Percentiles rank a stretch among this genome's conserved stretches.
These are phyloP conservation scores for Schrenkiella parvula DNA, from an alignment of 345 rosid species.

Conservation along the genomic window DNA sequence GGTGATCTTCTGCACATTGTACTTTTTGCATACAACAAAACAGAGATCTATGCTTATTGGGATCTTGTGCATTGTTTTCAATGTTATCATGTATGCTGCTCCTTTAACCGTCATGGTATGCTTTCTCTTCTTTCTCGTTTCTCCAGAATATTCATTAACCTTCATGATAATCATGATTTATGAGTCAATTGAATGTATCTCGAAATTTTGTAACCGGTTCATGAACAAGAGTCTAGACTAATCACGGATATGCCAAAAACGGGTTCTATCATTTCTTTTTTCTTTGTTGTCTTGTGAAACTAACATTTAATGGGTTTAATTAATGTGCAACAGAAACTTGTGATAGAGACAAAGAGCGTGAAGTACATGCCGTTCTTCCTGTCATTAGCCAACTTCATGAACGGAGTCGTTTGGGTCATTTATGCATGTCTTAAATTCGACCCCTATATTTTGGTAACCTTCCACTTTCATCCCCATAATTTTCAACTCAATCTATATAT, in stretches of 20 bases:
- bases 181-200: neutral
- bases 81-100: conserved; percentile 54
- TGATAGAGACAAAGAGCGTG: conserved; percentile 72
- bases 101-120: conserved; percentile 73
- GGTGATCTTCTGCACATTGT: conserved; percentile 38
- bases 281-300: conserved; percentile 23
- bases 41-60: conserved; percentile 55
- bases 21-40: conserved; percentile 34
- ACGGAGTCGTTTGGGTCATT: conserved; percentile 53
- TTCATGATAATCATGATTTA: neutral
- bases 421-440: conserved; percentile 62
- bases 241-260: neutral
- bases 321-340: conserved; percentile 44
- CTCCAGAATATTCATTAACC: neutral
- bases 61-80: conserved; percentile 31
- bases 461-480: neutral
- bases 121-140: neutral
- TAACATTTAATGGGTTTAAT: neutral
- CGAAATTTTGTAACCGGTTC: neutral
- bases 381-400: conserved; percentile 47
- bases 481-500: neutral
- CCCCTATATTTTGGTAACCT: conserved; percentile 47
- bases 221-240: neutral
- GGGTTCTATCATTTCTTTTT: neutral
- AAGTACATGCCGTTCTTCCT: conserved; percentile 79